Percentiles rank a stretch among this genome's conserved stretches.
Evolutionary conservation across 768 basidiomycete genomes (phyloP).

Genomic region (Clathrus columnatus): DNA sequence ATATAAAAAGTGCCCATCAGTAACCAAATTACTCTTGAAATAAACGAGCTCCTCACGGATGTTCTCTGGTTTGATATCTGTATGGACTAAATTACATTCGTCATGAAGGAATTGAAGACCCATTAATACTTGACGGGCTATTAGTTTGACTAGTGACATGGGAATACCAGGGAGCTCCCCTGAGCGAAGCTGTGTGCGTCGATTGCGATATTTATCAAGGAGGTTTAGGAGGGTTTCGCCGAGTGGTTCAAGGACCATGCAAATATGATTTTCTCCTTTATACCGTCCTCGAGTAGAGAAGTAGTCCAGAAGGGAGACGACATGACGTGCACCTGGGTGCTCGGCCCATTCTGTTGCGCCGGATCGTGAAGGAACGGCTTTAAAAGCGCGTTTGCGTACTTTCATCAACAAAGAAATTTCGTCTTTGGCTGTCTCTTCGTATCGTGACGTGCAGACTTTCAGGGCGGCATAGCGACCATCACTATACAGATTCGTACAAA

Average conservation of each 20-base stretch:
- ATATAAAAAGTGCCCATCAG: constrained; percentile 27
- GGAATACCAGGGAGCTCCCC: constrained; percentile 48
- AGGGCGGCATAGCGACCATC: constrained; percentile 74
- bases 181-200: constrained; percentile 18
- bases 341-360: constrained; percentile 52
- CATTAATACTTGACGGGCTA: constrained; percentile 78
- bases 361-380: constrained; percentile 55
- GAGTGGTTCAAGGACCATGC: constrained; percentile 85
- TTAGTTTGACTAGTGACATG: constrained; percentile 70
- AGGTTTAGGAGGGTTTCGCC: constrained; percentile 71
- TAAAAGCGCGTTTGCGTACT: constrained; percentile 27
- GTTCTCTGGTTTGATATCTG: constrained; percentile 93
- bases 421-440: constrained; percentile 93
- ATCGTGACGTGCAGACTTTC: constrained; percentile 93
- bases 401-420: constrained; percentile 74
- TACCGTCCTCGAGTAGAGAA: constrained; percentile 72
- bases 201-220: constrained; percentile 71
- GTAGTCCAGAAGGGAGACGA: constrained; percentile 87
- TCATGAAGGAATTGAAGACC: constrained; percentile 90
- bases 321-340: constrained; percentile 71
- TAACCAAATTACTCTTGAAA: too few relatives aligned
- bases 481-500: constrained; percentile 30
- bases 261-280: constrained; percentile 56
- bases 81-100: constrained; percentile 88
- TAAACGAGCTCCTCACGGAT: constrained; percentile 56